These are phyloP conservation scores for Oryza glaberrima DNA, from an alignment of 176 grass and related monocot genomes.

Conservation along the genomic window DNA sequence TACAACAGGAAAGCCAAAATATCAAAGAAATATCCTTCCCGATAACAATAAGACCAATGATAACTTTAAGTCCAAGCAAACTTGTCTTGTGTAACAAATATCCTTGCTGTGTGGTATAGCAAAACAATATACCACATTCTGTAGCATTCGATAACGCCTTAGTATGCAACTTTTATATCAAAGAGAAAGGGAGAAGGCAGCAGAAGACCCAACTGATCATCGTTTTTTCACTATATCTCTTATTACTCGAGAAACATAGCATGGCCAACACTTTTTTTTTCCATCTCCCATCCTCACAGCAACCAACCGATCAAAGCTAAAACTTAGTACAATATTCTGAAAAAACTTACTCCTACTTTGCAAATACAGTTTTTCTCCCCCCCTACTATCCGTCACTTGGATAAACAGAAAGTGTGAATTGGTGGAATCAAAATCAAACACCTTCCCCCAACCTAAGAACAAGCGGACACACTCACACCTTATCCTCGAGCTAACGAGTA, in stretches of 20 bases:
- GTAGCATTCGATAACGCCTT: neutral
- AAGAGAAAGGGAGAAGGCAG: neutral
- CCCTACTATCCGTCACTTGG: too few species aligned
- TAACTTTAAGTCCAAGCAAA: neutral
- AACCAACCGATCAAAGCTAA: neutral
- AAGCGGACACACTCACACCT: neutral
- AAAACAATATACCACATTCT: neutral
- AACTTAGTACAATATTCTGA: neutral
- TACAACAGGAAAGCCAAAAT: neutral
- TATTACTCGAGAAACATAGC: neutral
- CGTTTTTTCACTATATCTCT: neutral
- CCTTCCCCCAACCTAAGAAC: neutral
- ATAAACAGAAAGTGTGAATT: constrained; percentile 1
- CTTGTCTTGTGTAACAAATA: neutral
- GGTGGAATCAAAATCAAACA: neutral
- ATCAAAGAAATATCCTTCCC: neutral
- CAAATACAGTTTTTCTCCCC: neutral
- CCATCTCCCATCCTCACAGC: neutral
- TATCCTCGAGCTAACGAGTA: neutral
- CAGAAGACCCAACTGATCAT: neutral
- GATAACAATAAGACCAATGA: neutral
- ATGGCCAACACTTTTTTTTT: neutral
- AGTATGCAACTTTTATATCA: neutral
- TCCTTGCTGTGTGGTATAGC: neutral
- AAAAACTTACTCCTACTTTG: neutral